Evolutionary conservation across 2,329 filamentous ascomycete species (phyloP).

Genomic region (Beauveria sp.): DNA sequence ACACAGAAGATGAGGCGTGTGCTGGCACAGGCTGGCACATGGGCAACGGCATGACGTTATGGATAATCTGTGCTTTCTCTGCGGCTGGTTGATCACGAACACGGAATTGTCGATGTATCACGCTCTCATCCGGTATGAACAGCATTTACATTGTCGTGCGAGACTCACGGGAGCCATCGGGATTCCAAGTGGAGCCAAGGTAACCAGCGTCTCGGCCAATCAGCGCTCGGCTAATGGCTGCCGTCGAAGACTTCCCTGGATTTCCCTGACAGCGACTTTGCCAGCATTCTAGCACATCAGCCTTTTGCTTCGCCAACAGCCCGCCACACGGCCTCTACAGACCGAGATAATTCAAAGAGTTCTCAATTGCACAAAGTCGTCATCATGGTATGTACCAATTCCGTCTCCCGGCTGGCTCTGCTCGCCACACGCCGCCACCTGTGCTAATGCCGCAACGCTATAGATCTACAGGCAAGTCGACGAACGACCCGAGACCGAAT

Average conservation of each 20-base stretch:
- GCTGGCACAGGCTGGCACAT: not conserved
- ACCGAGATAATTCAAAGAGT: slow-evolving; percentile 5
- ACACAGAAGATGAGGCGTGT: not conserved
- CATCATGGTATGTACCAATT: slow-evolving; percentile 49
- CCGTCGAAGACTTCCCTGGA: slow-evolving; percentile 12
- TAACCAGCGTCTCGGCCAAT: slow-evolving; percentile 1
- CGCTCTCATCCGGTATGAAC: not conserved
- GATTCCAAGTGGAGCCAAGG: slow-evolving; percentile 7
- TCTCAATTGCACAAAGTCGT: slow-evolving; percentile 13
- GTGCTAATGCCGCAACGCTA: slow-evolving; percentile 26
- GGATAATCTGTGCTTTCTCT: not conserved
- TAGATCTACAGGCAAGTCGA: slow-evolving; percentile 53
- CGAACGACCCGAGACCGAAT: slow-evolving; percentile 1
- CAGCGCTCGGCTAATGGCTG: slow-evolving; percentile 4
- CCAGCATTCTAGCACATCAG: slow-evolving; percentile 2
- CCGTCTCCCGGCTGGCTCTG: not conserved
- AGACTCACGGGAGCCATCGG: slow-evolving; percentile 4
- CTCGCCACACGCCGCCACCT: not conserved
- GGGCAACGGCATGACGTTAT: not conserved
- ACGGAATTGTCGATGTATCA: too few species aligned
- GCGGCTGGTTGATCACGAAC: too few species aligned
- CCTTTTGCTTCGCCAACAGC: slow-evolving; percentile 6
- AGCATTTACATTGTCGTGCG: not conserved
- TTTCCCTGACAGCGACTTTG: slow-evolving; percentile 8
- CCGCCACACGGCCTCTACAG: slow-evolving; percentile 7